Evolutionary conservation across 352 stramenopile species (phyloP), one percentile per base, ranked within the genome.

Genomic region (Globisporangium abappressorium): DNA sequence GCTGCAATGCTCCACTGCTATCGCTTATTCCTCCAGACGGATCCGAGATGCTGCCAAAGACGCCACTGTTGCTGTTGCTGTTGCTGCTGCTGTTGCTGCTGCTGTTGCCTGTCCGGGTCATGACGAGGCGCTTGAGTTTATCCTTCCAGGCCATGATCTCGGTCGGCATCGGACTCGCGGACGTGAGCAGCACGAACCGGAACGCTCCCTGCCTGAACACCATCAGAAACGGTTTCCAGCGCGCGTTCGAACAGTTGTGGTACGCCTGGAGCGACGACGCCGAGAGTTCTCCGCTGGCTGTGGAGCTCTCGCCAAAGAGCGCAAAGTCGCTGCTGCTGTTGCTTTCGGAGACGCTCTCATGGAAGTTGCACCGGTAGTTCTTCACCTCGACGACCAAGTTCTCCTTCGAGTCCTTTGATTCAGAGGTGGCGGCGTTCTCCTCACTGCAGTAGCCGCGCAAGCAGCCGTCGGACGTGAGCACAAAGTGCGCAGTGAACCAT

Each of bases 131-230:
- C 62, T 88, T 78, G 11, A 88, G 68, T 53, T 88, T 90, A 11
- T 86, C 78, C 43, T 83, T 79, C 82, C 82, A 90, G 7, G 81
- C 75, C 2, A 82, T 36, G 9, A 90, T 67, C 46, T 85, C 76
- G 0, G 73, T 70, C 22, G 73, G 71, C 59, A 84, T 61, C 0
- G 72, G 71, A 41, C 77, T 89, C 11, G 68, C 59, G 12, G 80
- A 77, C 46, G 78, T 78, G 26, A 90, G 72, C 47, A 90, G 61
- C n/a, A 88, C 70, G 47, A 90, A 90, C 0, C 77, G 74, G 66
- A 81, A 85, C 2, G 73, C 67, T 18, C 80, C 78, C 20, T 76
- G 77, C 2, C 72, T 72, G 34, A 89, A 90, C 15, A 87, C 62
- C 78, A 88, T 87, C 36, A 90, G 62, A 47, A 85, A 89, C 20